Base-by-base conservation (phyloP, 352 stramenopile genomes). In the Phytophthora lateralis region DNA sequence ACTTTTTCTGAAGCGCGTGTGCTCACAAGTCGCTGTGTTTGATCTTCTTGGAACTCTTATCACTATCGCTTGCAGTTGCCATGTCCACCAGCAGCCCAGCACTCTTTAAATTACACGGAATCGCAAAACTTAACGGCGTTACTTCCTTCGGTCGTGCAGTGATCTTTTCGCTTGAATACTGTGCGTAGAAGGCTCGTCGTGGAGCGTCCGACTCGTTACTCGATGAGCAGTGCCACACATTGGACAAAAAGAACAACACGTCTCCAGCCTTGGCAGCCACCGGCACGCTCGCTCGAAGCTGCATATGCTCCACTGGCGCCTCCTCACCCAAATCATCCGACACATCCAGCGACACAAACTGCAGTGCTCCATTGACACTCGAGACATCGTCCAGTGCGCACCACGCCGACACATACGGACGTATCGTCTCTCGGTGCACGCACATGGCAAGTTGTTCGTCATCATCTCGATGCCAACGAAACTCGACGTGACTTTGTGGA, bases 391-490 rank as follows among this genome's bases (percentile, higher is more conserved):
- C 81, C 35, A 92, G 44, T 8, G 83, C 81, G 46, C 77, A 89
- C 83, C 83, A 92, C 15, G 62, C 77, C 6, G 83, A 92, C 12
- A 91, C 34, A 47, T 92, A 92, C 32, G 76, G 65, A 11, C 48
- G 39, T 42, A 92, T 80, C 3, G 21, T 32, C 4, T 69, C 54
- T 12, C 77, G 78, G 24, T 90, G 78, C 20, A 91, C 63, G 32
- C 79, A 90, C 81, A 92, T 92, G 12, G 59, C 76, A 4, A 91
- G 76, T 45, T 92, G 83, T 54, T 92, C 82, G 29, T 89, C 78
- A 47, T 89, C 81, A 50, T 92, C 83, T 30, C 75, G 80, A 65
- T 92, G 83, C 83, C 83, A 92, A 6, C 79, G 76, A 43, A 93
- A 91, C 55, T 89, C 75, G 20, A 89, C 80, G 20, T 67, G 46